Base-by-base conservation (phyloP, 1,139 yeast species). In the Yamadazyma dushanensis region DNA sequence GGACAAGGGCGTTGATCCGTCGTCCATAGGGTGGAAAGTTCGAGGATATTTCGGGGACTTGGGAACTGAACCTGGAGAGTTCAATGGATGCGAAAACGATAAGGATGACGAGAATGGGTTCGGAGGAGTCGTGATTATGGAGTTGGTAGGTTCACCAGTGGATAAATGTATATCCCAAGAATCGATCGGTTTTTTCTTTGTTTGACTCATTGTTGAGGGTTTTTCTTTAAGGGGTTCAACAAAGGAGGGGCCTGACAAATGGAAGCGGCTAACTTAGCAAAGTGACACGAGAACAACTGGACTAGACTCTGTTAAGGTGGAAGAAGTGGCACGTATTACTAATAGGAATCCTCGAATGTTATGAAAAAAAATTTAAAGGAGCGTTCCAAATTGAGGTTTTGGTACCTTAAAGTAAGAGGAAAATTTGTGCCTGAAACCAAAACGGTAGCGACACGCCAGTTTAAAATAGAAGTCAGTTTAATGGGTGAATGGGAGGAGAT, bases 381-480 rank as follows among this genome's bases (percentile, higher is more conserved):
- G 26, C 26, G 26, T 24, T 24, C 26, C 16, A n/a, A 8, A 10
- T 6, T 14, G 27, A 25, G 27, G 11, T n/a, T 24, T 23, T 16
- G 20, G 39, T 37, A 29, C 37, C 37, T 34, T 24, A 29, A 34
- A 15, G 5, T 8, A 26, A n/a, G 6, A n/a, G 16, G 20, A 15
- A 26, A 26, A 26, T 26, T 25, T 31, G 34, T 31, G 16, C 34
- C 34, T 31, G 34, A 31, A 31, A 31, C 34, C 9, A 24, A 17
- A 16, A 5, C n/a, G 29, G 21, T 7, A 10, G 8, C 8, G 21
- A n/a, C 21, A 26, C 29, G 29, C 21, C 21, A 19, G 21, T 7
- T 9, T n/a, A n/a, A n/a, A n/a, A n/a, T n/a, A n/a, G n/a, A n/a
- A n/a, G n/a, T n/a, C n/a, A n/a, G n/a, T n/a, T n/a, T n/a, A n/a